phyloP scores from a whole-genome alignment of 2,329 filamentous ascomycete species.

The Camptophora hylomeconis region DNA sequence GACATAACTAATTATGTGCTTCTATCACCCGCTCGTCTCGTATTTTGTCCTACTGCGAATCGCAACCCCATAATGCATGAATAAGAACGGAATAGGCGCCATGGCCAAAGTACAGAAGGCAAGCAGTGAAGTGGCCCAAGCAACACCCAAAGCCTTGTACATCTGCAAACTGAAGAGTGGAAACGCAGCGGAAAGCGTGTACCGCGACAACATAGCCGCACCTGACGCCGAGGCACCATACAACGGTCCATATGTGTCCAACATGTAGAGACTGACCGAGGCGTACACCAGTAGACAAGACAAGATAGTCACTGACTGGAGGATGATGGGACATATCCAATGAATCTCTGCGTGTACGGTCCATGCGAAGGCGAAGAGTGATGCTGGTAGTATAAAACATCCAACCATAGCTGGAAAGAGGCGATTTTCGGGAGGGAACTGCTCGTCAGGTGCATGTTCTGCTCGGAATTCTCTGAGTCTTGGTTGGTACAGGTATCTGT shows the following conservation, averaged over 20 bases:
- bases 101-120: constrained; percentile 24
- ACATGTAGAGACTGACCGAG: constrained; percentile 26
- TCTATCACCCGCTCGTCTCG: constrained; percentile 13
- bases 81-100: constrained; percentile 25
- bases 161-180: constrained; percentile 29
- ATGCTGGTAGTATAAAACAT: constrained; percentile 29
- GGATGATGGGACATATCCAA: constrained; percentile 21
- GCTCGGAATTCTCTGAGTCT: constrained; percentile 23
- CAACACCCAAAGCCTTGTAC: constrained; percentile 26
- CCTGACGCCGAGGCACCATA: constrained; percentile 26
- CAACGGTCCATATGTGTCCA: constrained; percentile 27
- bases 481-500: constrained; percentile 28
- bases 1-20: too few species aligned
- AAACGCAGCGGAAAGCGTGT: constrained; percentile 22
- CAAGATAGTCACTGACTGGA: constrained; percentile 18
- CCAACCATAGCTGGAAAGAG: constrained; percentile 19
- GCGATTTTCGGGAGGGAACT: constrained; percentile 16
- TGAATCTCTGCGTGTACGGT: constrained; percentile 29
- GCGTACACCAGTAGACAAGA: constrained; percentile 23
- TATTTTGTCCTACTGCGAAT: constrained; percentile 22
- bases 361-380: constrained; percentile 61
- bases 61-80: constrained; percentile 22
- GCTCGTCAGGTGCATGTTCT: constrained; percentile 2
- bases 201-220: constrained; percentile 19
- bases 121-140: constrained; percentile 29